These are phyloP conservation scores for Protomyces inundatus DNA, from an alignment of 1,139 yeast genomes.

Conservation along the genomic window DNA sequence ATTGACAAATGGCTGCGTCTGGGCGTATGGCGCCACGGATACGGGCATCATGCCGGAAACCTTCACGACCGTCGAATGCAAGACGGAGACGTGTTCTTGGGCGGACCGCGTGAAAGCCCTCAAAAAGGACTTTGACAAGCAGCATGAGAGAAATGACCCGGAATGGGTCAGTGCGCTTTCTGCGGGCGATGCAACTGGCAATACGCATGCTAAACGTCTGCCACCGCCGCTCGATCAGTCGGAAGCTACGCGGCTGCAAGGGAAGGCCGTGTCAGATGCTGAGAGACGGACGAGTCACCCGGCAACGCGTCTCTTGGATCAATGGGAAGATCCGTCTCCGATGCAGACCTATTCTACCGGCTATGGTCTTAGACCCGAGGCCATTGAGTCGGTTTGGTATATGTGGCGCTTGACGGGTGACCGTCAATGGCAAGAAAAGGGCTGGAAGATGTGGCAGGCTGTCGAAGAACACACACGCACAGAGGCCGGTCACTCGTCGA, in stretches of 20 bases:
- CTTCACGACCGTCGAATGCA: constrained; percentile 37
- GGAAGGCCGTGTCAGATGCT: background rate
- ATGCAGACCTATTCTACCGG: constrained; percentile 33
- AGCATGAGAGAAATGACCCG: background rate
- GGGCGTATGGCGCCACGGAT: constrained; percentile 50
- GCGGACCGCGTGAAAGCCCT: background rate
- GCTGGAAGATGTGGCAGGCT: constrained; percentile 59
- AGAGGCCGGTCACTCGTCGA: constrained; percentile 45
- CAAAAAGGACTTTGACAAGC: background rate
- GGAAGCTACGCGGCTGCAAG: background rate
- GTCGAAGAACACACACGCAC: constrained; percentile 47
- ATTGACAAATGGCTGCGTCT: constrained; percentile 63
- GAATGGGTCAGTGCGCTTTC: background rate
- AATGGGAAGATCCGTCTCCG: background rate
- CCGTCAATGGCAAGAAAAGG: constrained; percentile 60
- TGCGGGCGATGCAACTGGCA: background rate
- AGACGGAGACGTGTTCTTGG: constrained; percentile 35
- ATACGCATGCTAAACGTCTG: background rate
- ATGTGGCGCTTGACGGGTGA: constrained; percentile 74
- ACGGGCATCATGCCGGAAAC: constrained; percentile 47
- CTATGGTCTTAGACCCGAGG: constrained; percentile 65
- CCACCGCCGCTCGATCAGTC: background rate
- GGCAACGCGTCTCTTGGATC: background rate
- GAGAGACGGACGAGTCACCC: background rate
- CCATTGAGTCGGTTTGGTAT: constrained; percentile 68